Conservation (phyloP, 2,329 filamentous ascomycete genomes). For the Exophiala dermatitidis region DNA sequence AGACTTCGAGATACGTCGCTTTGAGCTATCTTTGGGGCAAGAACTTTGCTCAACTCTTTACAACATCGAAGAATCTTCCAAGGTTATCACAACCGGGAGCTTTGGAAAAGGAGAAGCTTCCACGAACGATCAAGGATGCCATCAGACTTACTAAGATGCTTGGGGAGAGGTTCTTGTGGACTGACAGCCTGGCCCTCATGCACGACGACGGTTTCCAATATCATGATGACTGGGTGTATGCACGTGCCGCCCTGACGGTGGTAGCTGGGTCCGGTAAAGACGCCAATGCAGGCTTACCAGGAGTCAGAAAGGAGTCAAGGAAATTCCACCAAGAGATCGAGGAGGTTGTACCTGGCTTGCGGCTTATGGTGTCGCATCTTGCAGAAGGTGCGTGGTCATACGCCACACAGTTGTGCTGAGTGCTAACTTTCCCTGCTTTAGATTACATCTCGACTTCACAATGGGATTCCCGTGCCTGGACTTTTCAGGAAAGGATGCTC, state of each 20-base stretch:
- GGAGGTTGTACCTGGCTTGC: slow-evolving; percentile 24
- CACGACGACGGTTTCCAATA: slow-evolving; percentile 28
- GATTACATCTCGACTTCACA: slow-evolving; percentile 29
- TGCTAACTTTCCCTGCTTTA: slow-evolving; percentile 3
- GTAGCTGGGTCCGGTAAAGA: slow-evolving; percentile 26
- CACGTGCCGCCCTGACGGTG: slow-evolving; percentile 23
- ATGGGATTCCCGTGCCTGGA: slow-evolving; percentile 37
- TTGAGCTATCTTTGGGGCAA: slow-evolving; percentile 29
- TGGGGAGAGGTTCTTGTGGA: slow-evolving; percentile 27
- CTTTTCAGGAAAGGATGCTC: slow-evolving; percentile 36
- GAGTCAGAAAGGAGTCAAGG: slow-evolving; percentile 26
- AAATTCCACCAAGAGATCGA: slow-evolving; percentile 27
- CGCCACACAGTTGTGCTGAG: not conserved
- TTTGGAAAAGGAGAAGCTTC: slow-evolving; percentile 25
- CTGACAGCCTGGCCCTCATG: slow-evolving; percentile 26
- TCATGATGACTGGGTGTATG: slow-evolving; percentile 28
- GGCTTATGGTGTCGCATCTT: slow-evolving; percentile 27
- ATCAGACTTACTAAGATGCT: slow-evolving; percentile 26
- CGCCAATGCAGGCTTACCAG: slow-evolving; percentile 27
- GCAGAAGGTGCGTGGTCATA: slow-evolving; percentile 19
- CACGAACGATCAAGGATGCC: slow-evolving; percentile 27
- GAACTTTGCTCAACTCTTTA: slow-evolving; percentile 26
- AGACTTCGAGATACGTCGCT: slow-evolving; percentile 24
- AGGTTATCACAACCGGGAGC: slow-evolving; percentile 23
- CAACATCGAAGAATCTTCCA: slow-evolving; percentile 24